Evolutionary conservation across 768 basidiomycete genomes (phyloP), one percentile per base, ranked within the genome.

Genomic region (Sporobolomyces phaffii): DNA sequence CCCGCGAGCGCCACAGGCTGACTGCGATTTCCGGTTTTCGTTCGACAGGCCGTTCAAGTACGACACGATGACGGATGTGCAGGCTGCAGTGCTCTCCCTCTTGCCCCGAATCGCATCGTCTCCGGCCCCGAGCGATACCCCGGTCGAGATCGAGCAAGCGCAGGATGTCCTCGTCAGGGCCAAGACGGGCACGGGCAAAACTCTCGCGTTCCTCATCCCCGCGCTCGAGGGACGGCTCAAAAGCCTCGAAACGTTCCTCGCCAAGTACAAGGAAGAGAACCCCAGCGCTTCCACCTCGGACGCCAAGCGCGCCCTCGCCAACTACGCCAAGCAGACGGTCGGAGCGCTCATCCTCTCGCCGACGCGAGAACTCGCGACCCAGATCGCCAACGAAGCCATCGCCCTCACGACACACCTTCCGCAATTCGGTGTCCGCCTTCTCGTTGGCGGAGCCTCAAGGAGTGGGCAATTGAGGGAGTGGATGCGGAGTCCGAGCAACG

Each of bases 171-270:
- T 89, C 62, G 94, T 93, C 29, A 87, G 98, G 20, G 96, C 96
- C 1, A 94, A 94, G 3, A 99, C 96, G 11, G 96, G 96, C 53
- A 94, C 91, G 14, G 96, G 96, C 67, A 99, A 99, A 81, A 99
- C 96, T 1, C 81, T 99, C 7, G 85, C 91, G 0, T 99, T 97
- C 78, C 82, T 96, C 14, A 80, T 96, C 20, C 93, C 96, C 1
- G 81, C 91, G 15, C 83, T 98, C 65, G 80, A 80, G 14, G 29
- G 77, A 75, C 34, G 93, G 20, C 47, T 72, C 7, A 28, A 40
- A 45, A 36, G 34, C 13, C 63, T 72, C 57, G 66, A 72, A 38
- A 34, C 58, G 8, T 71, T 71, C 65, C 62, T 71, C 48, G 62
- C 51, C n/a, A 51, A 45, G 8, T 62, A 31, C 61, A 60, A 68